Base-by-base conservation (phyloP, 768 basidiomycete genomes). In the Tricholoma furcatifolium region DNA sequence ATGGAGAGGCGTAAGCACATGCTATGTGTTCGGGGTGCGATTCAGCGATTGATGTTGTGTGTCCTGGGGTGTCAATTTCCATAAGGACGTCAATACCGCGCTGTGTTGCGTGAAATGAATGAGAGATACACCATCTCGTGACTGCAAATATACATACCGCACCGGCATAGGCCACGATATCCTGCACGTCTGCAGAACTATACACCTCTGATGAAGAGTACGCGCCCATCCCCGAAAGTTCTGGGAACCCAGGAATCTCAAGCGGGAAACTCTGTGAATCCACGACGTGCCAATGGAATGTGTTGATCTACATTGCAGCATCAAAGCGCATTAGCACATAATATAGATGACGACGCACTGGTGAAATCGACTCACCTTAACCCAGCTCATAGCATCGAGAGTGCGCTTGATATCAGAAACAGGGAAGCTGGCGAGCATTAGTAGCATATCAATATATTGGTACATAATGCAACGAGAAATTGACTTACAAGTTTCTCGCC, bases 61-160 rank as follows among this genome's bases (percentile, higher is more conserved):
- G 93, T 0, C 91, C 92, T 0, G 92, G 92, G 2, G 81, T 88
- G 63, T 93, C 93, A 47, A 93, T 80, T 73, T 93, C 91, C 82
- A 66, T 76, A 20, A 91, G 60, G 3, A 91, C 80, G 45, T 91
- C 88, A 24, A 93, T 85, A 6, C 90, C 91, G 27, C 79, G 78
- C 85, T 84, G 46, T 1, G 9, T 15, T 44, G 21, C 20, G 35
- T n/a, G 43, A 8, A 23, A 15, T 11, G 14, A 42, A 35, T 39
- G 14, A 6, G 34, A 23, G 21, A 20, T 35, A 27, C 3, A 51
- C 65, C 73, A 11, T 6, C 9, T n/a, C 8, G 24, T 1, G 65
- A 20, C 7, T 42, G 64, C 0, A 4, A 30, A 11, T 11, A 12
- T 21, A 74, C 83, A 53, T 54, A 88, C 88, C 38, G 72, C 72